phyloP scores from a whole-genome alignment of 768 basidiomycete genomes.

The Xerocomus brunneocitrinus region DNA sequence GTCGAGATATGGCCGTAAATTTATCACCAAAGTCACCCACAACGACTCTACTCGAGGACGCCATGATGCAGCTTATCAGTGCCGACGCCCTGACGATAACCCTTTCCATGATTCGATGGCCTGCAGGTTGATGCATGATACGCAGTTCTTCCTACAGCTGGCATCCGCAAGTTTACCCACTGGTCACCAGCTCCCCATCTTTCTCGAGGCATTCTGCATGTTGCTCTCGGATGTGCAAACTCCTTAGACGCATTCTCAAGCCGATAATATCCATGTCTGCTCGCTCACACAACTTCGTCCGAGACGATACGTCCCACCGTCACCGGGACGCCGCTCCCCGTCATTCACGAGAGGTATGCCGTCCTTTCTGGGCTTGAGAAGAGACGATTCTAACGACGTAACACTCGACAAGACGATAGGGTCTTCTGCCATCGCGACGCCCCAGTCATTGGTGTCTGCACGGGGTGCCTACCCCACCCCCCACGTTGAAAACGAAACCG shows the following conservation, averaged over 20 bases:
- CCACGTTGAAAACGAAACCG: background rate
- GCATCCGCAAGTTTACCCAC: slow-evolving; percentile 7
- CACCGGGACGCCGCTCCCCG: background rate
- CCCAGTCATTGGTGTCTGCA: background rate
- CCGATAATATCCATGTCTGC: slow-evolving; percentile 7
- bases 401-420: background rate
- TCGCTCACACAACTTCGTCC: background rate
- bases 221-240: slow-evolving; percentile 12
- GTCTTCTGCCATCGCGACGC: background rate
- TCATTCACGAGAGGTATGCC: slow-evolving; percentile 10
- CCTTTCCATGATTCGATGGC: background rate
- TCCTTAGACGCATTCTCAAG: slow-evolving; percentile 9
- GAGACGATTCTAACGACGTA: background rate
- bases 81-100: background rate
- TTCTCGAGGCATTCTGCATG: slow-evolving; percentile 5
- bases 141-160: slow-evolving; percentile 1
- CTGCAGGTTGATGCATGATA: slow-evolving; percentile 9
- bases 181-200: background rate
- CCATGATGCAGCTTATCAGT: slow-evolving; percentile 4
- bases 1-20: no score
- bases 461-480: background rate
- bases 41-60: background rate
- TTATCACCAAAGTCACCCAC: no score
- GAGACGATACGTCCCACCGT: slow-evolving; percentile 2
- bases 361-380: background rate